Percentiles rank a stretch among this genome's conserved stretches.
phyloP scores from a whole-genome alignment of 73 alveolate species.

The Paramecium primaurelia region DNA sequence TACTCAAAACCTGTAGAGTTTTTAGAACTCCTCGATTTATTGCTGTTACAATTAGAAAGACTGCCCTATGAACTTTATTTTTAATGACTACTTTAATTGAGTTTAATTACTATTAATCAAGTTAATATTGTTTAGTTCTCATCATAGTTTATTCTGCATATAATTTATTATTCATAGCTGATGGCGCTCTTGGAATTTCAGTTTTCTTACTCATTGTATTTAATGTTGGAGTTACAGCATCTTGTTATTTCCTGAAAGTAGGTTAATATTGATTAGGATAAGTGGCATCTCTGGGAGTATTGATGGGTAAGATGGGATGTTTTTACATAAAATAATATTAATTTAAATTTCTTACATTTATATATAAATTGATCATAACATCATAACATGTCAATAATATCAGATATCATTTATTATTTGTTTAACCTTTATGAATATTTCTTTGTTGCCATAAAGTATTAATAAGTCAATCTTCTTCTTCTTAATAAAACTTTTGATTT shows the following conservation, averaged over 20 bases:
- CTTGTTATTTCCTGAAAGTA: background rate
- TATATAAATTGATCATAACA: background rate
- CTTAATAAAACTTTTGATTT: background rate
- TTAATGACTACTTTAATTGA: background rate
- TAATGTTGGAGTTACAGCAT: background rate
- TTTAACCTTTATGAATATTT: background rate
- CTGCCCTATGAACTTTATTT: background rate
- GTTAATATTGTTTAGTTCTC: background rate
- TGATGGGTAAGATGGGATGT: background rate
- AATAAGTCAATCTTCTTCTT: background rate
- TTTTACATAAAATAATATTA: background rate
- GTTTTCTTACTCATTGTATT: background rate
- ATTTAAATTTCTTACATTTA: background rate
- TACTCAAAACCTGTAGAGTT: conserved; percentile 41
- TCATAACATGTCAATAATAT: background rate
- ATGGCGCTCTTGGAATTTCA: conserved; percentile 47
- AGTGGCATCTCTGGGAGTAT: conserved; percentile 10
- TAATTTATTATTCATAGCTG: conserved; percentile 8
- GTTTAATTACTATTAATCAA: background rate
- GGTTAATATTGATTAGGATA: background rate
- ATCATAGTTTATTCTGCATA: conserved; percentile 1
- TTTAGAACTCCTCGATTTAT: conserved; percentile 31
- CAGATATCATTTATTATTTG: background rate
- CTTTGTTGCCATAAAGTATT: background rate
- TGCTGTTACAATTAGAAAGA: conserved; percentile 28